Conservation (phyloP, 2,329 filamentous ascomycete genomes). For the Purpureocillium takamizusanense region DNA sequence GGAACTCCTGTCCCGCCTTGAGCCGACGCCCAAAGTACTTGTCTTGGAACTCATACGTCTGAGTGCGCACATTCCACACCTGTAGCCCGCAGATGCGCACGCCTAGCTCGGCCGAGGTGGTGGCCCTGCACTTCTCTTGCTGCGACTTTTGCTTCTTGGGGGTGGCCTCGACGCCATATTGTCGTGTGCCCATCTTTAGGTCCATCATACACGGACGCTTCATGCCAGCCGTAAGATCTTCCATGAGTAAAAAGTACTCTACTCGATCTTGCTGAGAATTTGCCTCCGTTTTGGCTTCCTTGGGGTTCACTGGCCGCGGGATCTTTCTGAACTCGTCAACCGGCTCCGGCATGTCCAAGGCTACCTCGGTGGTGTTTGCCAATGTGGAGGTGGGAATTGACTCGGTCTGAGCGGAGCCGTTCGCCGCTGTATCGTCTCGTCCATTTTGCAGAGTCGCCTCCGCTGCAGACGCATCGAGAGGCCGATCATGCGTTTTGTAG, state of each 20-base stretch:
- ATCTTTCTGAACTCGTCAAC: slow-evolving; percentile 28
- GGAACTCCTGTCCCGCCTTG: slow-evolving; percentile 81
- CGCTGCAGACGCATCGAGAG: not conserved
- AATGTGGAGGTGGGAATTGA: too few species aligned
- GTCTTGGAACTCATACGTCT: slow-evolving; percentile 90
- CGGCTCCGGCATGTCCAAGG: too few species aligned
- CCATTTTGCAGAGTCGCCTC: not conserved
- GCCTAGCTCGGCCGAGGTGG: slow-evolving; percentile 83
- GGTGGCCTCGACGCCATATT: slow-evolving; percentile 87
- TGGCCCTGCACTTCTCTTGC: slow-evolving; percentile 82
- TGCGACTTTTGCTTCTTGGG: slow-evolving; percentile 92
- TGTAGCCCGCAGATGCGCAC: slow-evolving; percentile 94
- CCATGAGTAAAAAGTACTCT: slow-evolving; percentile 85
- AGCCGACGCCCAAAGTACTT: slow-evolving; percentile 92
- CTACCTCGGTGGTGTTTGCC: too few species aligned
- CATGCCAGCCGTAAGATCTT: slow-evolving; percentile 95
- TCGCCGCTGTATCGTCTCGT: not conserved
- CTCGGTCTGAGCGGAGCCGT: not conserved
- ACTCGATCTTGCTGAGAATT: slow-evolving; percentile 60
- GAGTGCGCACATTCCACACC: slow-evolving; percentile 79
- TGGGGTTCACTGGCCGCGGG: slow-evolving; percentile 61
- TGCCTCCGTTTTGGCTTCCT: slow-evolving; percentile 45
- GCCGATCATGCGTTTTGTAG: slow-evolving; percentile 40
- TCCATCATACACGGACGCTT: slow-evolving; percentile 93
- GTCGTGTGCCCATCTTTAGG: slow-evolving; percentile 95